These are phyloP conservation scores for Schizopora paradoxa DNA, from an alignment of 1,284 basidiomycete species.

Conservation along the genomic window DNA sequence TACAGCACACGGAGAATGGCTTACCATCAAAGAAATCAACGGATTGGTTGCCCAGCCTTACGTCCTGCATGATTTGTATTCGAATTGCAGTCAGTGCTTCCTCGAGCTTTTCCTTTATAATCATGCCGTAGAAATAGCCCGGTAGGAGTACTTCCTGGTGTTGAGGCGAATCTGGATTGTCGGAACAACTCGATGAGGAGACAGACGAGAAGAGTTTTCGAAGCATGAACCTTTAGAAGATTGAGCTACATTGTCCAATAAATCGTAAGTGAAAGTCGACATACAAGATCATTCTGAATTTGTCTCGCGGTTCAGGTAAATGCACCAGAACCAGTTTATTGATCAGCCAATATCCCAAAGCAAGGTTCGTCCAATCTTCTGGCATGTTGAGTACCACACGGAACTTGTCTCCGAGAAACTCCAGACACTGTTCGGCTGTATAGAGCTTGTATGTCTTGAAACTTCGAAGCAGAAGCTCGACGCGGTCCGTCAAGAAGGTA, in stretches of 20 bases:
- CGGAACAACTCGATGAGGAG: slow-evolving; percentile 85
- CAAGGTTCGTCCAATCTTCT: slow-evolving; percentile 88
- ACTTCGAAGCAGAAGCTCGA: slow-evolving; percentile 94
- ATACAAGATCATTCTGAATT: slow-evolving; percentile 94
- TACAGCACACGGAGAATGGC: slow-evolving; percentile 26
- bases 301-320: slow-evolving; percentile 85
- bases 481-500: slow-evolving; percentile 96
- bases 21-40: slow-evolving; percentile 86
- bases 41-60: slow-evolving; percentile 63
- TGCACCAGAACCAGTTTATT: slow-evolving; percentile 90
- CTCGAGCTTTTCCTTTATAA: slow-evolving; percentile 96
- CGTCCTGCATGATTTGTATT: slow-evolving; percentile 69
- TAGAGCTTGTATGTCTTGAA: slow-evolving; percentile 91
- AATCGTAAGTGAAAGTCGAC: slow-evolving; percentile 26
- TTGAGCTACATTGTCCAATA: not conserved
- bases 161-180: slow-evolving; percentile 98
- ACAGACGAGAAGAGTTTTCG: slow-evolving; percentile 94
- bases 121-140: slow-evolving; percentile 92
- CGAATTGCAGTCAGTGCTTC: slow-evolving; percentile 81
- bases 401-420: slow-evolving; percentile 98
- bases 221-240: slow-evolving; percentile 97
- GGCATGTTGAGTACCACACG: slow-evolving; percentile 88
- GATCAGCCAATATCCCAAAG: slow-evolving; percentile 82
- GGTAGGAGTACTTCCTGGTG: slow-evolving; percentile 98
- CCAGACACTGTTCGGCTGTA: slow-evolving; percentile 90